Evolutionary conservation across 371 early-diverging fungal genomes (phyloP).

Genomic region (Nosema granulosis): DNA sequence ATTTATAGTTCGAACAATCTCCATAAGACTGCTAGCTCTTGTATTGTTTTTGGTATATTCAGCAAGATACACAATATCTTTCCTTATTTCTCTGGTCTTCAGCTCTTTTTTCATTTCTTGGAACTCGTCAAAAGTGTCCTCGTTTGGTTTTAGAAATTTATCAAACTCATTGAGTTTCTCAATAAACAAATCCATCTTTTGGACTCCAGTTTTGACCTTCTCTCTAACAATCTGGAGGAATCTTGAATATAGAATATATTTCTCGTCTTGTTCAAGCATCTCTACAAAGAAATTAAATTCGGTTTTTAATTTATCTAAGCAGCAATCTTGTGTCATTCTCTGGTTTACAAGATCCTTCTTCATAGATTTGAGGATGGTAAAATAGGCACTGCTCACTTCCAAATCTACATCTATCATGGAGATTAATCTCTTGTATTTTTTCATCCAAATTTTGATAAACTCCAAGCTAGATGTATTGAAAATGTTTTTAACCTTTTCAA

Average conservation of each 20-base stretch:
- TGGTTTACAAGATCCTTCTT: slow-evolving; percentile 20
- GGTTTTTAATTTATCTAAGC: neutral
- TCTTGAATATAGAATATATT: neutral
- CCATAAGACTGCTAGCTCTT: slow-evolving; percentile 31
- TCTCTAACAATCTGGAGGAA: slow-evolving; percentile 2
- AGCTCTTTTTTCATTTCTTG: slow-evolving; percentile 9
- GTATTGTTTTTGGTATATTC: neutral
- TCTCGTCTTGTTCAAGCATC: slow-evolving; percentile 21
- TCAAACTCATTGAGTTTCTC: slow-evolving; percentile 27
- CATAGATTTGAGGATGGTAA: slow-evolving; percentile 14
- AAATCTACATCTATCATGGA: neutral
- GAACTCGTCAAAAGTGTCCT: slow-evolving; percentile 2
- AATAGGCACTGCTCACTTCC: slow-evolving; percentile 23
- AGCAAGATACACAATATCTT: neutral
- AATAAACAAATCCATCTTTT: neutral
- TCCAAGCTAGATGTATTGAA: neutral
- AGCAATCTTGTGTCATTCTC: neutral
- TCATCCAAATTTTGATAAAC: slow-evolving; percentile 34
- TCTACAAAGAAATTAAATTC: slow-evolving; percentile 12
- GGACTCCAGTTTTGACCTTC: neutral
- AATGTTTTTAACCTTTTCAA: slow-evolving; percentile 25
- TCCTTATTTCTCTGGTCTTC: neutral
- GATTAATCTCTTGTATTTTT: slow-evolving; percentile 1
- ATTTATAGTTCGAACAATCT: slow-evolving; percentile 29
- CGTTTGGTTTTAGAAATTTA: slow-evolving; percentile 17